Evolutionary conservation across 202 grass and related monocot genomes (phyloP).

Genomic region (Elaeis oleifera): DNA sequence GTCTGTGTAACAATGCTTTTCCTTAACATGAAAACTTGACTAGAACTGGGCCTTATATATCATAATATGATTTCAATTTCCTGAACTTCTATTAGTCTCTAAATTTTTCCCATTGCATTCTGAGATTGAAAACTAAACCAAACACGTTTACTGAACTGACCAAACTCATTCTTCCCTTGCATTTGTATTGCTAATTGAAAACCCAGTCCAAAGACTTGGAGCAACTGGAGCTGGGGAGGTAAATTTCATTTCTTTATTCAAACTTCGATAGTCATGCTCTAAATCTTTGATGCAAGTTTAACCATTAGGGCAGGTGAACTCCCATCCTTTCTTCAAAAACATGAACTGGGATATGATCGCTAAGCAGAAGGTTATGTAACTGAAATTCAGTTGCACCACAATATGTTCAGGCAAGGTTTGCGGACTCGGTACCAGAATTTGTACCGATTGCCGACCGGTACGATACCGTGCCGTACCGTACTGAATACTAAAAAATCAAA

Average conservation of each 20-base stretch:
- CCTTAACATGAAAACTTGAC: too few relatives aligned
- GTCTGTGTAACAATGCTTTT: too few relatives aligned
- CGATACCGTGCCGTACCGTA: too few relatives aligned
- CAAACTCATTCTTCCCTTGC: background rate
- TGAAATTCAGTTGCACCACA: background rate
- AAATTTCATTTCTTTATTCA: constrained; percentile 19
- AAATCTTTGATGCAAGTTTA: constrained; percentile 34
- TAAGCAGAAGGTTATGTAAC: constrained; percentile 60
- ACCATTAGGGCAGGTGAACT: constrained; percentile 93
- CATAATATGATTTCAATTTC: too few relatives aligned
- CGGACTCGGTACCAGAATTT: too few relatives aligned
- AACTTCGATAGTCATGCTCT: constrained; percentile 6
- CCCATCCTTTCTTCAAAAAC: constrained; percentile 78
- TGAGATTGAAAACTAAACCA: too few relatives aligned
- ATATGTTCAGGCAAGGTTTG: background rate
- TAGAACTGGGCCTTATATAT: too few relatives aligned
- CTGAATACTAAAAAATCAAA: too few relatives aligned
- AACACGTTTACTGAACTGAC: too few relatives aligned
- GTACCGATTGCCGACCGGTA: too few relatives aligned
- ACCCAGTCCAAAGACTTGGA: constrained; percentile 77
- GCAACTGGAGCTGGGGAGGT: constrained; percentile 90
- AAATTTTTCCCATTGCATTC: too few relatives aligned
- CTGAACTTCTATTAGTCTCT: too few relatives aligned
- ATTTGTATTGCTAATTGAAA: constrained; percentile 72
- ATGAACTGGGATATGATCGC: constrained; percentile 93